phyloP scores from a whole-genome alignment of 1,284 basidiomycete genomes.

The Leucocoprinus gongylophorus region DNA sequence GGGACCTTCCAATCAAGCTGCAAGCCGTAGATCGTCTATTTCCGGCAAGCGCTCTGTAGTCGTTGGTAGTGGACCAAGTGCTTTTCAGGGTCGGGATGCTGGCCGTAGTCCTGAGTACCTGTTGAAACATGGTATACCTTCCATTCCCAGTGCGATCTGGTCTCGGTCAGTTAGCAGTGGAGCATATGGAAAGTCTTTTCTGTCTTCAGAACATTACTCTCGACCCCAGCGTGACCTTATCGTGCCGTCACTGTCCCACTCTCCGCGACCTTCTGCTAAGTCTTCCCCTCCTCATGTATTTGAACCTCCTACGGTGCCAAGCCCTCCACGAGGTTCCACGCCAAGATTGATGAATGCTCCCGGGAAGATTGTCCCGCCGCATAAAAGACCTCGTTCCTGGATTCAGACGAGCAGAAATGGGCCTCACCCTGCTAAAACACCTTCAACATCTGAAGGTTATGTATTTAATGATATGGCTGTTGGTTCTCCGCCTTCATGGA shows the following conservation, averaged over 20 bases:
- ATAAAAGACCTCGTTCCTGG: constrained; percentile 7
- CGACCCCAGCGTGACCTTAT: constrained; percentile 24
- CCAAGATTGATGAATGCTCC: not conserved
- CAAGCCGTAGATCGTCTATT: constrained; percentile 20
- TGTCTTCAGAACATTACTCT: not conserved
- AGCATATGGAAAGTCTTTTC: not conserved
- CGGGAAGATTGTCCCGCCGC: not conserved
- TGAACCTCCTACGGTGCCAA: not conserved
- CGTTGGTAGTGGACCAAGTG: not conserved
- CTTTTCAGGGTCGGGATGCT: not conserved
- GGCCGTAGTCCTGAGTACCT: not conserved
- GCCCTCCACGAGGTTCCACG: not conserved
- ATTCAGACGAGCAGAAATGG: not conserved
- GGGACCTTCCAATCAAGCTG: constrained; percentile 18
- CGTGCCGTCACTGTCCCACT: constrained; percentile 12
- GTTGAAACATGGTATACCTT: not conserved
- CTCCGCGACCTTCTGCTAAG: constrained; percentile 10
- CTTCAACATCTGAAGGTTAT: constrained; percentile 26
- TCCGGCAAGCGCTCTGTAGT: constrained; percentile 22
- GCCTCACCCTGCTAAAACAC: constrained; percentile 4
- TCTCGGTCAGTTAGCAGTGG: constrained; percentile 7
- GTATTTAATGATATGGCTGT: constrained; percentile 36
- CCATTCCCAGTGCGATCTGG: not conserved
- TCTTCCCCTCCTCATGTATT: not conserved
- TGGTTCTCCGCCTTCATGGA: constrained; percentile 44